These are phyloP conservation scores for Boletus nobilissimus DNA, from an alignment of 1,284 basidiomycete species.

Conservation along the genomic window DNA sequence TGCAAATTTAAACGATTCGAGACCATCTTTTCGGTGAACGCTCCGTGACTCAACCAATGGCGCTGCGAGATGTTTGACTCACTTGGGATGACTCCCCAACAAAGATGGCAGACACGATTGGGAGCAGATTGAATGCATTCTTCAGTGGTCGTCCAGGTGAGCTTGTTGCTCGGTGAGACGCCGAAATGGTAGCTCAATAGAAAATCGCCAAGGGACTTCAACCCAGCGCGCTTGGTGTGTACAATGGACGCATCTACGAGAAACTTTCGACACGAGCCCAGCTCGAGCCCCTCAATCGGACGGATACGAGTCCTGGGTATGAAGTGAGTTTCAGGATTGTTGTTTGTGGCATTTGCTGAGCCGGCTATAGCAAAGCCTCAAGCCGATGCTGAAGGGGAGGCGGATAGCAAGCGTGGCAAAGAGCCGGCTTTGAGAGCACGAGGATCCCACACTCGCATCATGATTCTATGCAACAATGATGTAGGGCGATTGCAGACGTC, in stretches of 20 bases:
- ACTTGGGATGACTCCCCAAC: not conserved
- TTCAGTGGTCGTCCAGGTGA: constrained; percentile 61
- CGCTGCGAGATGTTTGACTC: not conserved
- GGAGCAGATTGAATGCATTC: constrained; percentile 59
- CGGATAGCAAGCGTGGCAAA: constrained; percentile 27
- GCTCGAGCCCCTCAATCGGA: constrained; percentile 70
- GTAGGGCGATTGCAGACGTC: too few relatives aligned
- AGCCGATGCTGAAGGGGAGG: constrained; percentile 42
- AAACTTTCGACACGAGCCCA: constrained; percentile 73
- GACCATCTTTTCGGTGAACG: constrained; percentile 62
- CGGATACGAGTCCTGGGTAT: constrained; percentile 63
- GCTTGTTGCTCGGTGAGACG: constrained; percentile 1
- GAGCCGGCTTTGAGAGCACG: constrained; percentile 37
- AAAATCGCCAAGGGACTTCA: constrained; percentile 35
- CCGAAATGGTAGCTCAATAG: not conserved
- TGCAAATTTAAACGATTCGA: constrained; percentile 52
- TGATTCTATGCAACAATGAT: too few relatives aligned
- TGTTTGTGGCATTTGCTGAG: not conserved
- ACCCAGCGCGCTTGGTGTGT: constrained; percentile 68
- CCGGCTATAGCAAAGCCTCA: constrained; percentile 36
- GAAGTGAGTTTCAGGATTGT: constrained; percentile 50
- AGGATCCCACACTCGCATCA: too few relatives aligned
- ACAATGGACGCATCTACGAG: constrained; percentile 76
- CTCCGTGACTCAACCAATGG: not conserved
- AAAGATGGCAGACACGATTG: constrained; percentile 61